Percentiles rank a stretch among this genome's conserved stretches.
Evolutionary conservation across 2,329 filamentous ascomycete genomes (phyloP).

Genomic region (Aspergillus calidoustus): DNA sequence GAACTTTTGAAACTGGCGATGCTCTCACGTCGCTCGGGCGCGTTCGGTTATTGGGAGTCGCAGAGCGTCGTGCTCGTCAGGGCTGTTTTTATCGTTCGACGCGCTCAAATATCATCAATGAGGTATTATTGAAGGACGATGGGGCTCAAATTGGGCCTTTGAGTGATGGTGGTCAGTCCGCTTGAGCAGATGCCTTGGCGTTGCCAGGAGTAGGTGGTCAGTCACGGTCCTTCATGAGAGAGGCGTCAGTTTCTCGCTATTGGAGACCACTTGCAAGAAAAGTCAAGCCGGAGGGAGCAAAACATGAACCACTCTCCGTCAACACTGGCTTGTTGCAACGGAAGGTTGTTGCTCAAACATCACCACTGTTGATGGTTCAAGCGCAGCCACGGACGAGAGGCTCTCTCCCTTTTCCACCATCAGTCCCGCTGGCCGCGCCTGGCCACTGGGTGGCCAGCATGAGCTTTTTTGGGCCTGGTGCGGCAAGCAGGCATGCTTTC

Average conservation of each 20-base stretch:
- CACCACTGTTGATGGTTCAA: constrained; percentile 25
- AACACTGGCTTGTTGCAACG: background rate
- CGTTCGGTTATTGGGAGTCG: background rate
- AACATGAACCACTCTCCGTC: background rate
- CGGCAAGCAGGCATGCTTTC: constrained; percentile 18
- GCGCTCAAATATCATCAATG: background rate
- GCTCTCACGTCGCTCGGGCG: constrained; percentile 6
- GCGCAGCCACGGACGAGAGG: constrained; percentile 30
- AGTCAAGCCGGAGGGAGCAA: background rate
- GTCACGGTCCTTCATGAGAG: background rate
- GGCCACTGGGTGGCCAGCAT: constrained; percentile 14
- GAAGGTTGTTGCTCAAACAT: background rate
- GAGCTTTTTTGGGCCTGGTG: constrained; percentile 18
- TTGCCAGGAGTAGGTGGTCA: background rate
- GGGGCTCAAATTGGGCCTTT: background rate
- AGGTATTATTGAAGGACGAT: background rate
- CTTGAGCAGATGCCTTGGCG: background rate
- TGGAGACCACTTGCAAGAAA: background rate
- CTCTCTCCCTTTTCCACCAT: constrained; percentile 22
- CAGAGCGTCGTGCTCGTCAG: background rate
- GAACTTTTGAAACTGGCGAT: background rate
- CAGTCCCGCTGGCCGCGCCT: constrained; percentile 5
- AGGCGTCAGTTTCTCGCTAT: background rate
- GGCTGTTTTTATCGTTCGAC: background rate
- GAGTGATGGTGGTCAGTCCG: background rate